These are phyloP conservation scores for Blumeria hordei DNA, from an alignment of 2,329 filamentous ascomycete genomes.

Conservation along the genomic window DNA sequence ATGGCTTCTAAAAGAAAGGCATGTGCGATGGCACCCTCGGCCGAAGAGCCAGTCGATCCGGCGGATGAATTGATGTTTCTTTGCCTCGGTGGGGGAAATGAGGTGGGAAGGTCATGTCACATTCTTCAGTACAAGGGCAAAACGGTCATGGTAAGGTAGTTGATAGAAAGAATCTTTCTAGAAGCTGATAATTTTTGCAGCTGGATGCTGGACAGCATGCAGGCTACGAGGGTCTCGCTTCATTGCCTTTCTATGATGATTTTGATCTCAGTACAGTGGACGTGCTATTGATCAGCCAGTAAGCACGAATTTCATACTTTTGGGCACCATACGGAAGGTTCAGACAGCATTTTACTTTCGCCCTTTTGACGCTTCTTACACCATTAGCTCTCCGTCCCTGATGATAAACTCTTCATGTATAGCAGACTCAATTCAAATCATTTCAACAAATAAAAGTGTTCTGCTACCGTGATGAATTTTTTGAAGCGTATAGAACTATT, in stretches of 20 bases:
- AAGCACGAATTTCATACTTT: constrained; percentile 26
- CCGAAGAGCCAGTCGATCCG: constrained; percentile 76
- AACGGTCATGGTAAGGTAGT: constrained; percentile 65
- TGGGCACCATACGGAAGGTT: background rate
- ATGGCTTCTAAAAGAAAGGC: constrained; percentile 95
- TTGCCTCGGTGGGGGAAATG: constrained; percentile 82
- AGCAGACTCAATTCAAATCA: constrained; percentile 22
- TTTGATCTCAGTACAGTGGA: constrained; percentile 96
- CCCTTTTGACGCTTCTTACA: too few relatives aligned
- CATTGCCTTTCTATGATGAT: constrained; percentile 91
- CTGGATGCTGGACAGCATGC: constrained; percentile 95
- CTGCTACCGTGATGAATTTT: constrained; percentile 15
- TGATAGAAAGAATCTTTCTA: background rate
- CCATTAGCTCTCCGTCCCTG: background rate
- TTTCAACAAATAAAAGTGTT: constrained; percentile 13
- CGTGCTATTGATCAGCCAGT: constrained; percentile 96
- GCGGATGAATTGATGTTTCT: constrained; percentile 87
- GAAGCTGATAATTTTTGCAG: constrained; percentile 20
- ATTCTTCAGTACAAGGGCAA: constrained; percentile 99
- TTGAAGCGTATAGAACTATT: constrained; percentile 5
- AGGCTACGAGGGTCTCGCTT: constrained; percentile 80
- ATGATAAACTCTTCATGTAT: constrained; percentile 11
- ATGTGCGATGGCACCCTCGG: constrained; percentile 39
- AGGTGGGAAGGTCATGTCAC: constrained; percentile 90
- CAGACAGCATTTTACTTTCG: too few relatives aligned